Percentiles rank a stretch among this genome's conserved stretches.
Conservation (phyloP, 306 rosid genomes). For the Prunus kanzakura region DNA sequence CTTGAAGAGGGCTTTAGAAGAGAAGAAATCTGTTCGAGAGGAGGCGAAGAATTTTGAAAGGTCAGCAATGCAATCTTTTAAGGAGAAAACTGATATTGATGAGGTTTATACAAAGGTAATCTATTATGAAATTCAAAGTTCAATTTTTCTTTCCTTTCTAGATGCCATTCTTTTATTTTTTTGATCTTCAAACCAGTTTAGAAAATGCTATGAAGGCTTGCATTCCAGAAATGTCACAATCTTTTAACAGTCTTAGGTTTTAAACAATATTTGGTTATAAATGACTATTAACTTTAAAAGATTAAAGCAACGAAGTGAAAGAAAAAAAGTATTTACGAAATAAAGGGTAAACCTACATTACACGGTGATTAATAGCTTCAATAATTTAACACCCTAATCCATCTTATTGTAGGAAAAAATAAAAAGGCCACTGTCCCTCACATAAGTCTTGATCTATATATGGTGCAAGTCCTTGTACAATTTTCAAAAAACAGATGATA, state of each 20-base stretch:
- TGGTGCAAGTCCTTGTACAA: not conserved
- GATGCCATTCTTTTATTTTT: not conserved
- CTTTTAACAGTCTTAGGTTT: not conserved
- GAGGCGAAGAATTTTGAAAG: slow-evolving; percentile 70
- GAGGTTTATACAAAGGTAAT: slow-evolving; percentile 81
- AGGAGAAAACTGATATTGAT: slow-evolving; percentile 56
- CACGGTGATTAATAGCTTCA: not conserved
- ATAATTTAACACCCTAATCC: not conserved
- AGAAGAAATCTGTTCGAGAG: slow-evolving; percentile 67
- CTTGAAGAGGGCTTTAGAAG: slow-evolving; percentile 81
- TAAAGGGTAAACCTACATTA: no score
- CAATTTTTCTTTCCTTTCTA: not conserved
- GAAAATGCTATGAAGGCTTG: not conserved
- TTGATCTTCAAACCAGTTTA: not conserved
- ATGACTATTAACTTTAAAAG: not conserved
- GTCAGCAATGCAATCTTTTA: slow-evolving; percentile 67
- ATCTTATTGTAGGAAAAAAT: not conserved
- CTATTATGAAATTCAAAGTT: slow-evolving; percentile 1
- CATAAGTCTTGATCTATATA: not conserved
- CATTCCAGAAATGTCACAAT: not conserved
- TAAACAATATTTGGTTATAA: not conserved
- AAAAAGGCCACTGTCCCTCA: not conserved
- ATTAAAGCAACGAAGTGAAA: not conserved
- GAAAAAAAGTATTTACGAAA: not conserved
- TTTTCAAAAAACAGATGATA: not conserved